Conservation (phyloP, 148 eudicot species). For the Hydrangea macrophylla region DNA sequence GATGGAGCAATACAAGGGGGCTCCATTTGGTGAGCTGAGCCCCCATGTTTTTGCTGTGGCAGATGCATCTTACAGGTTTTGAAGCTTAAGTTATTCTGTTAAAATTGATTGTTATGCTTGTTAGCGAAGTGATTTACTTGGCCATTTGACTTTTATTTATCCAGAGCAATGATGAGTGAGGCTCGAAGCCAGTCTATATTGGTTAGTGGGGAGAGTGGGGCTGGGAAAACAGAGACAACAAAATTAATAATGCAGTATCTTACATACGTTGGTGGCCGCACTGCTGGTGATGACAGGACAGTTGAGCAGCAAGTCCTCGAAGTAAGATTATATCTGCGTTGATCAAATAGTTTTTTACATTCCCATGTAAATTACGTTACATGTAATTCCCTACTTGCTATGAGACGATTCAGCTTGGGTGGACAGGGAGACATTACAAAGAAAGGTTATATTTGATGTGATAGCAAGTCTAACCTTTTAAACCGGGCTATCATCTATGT, state of each 20-base stretch:
- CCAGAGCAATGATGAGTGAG: constrained; percentile 91
- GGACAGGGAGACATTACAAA: background rate
- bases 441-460: background rate
- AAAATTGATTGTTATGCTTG: constrained; percentile 14
- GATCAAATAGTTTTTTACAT: background rate
- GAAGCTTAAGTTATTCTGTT: constrained; percentile 6
- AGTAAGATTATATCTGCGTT: constrained; percentile 39
- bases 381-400: background rate
- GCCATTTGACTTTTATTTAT: constrained; percentile 25
- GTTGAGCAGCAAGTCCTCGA: constrained; percentile 99
- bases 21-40: constrained; percentile 94
- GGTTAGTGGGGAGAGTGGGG: constrained; percentile 99
- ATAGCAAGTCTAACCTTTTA: background rate
- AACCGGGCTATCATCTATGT: background rate
- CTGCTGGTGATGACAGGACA: constrained; percentile 75
- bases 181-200: constrained; percentile 83
- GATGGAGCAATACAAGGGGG: constrained; percentile 99
- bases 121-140: constrained; percentile 18
- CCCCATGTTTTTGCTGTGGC: constrained; percentile 99
- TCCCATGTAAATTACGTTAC: background rate
- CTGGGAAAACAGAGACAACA: constrained; percentile 98
- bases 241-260: constrained; percentile 97
- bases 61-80: constrained; percentile 94
- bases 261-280: constrained; percentile 95
- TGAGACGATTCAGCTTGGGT: background rate